A percentile compares a stretch with the other conserved stretches of the same genome.
These are phyloP conservation scores for Colletotrichum orbiculare DNA, from an alignment of 2,329 filamentous ascomycete genomes.

Conservation along the genomic window DNA sequence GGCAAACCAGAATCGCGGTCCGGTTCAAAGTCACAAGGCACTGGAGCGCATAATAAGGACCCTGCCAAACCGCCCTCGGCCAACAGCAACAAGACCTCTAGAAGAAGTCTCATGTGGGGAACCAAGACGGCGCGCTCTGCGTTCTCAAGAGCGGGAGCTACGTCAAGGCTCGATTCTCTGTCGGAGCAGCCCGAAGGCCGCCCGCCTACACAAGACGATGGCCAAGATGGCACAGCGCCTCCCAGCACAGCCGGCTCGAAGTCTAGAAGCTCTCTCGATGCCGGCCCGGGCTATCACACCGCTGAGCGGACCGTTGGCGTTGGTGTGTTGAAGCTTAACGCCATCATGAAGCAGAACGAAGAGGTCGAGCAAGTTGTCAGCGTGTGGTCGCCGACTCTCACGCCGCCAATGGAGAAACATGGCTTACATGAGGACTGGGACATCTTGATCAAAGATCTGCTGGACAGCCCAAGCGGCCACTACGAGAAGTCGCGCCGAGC, in stretches of 20 bases:
- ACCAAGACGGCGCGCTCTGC: constrained; percentile 62
- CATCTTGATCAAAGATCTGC: constrained; percentile 76
- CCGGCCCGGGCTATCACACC: constrained; percentile 51
- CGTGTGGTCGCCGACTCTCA: constrained; percentile 77
- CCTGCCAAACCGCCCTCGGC: constrained; percentile 54
- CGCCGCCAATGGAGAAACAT: constrained; percentile 65
- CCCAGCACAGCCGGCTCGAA: constrained; percentile 68
- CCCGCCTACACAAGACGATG: constrained; percentile 53
- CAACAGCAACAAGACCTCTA: constrained; percentile 57
- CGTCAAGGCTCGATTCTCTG: constrained; percentile 66
- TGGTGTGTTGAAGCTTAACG: constrained; percentile 80
- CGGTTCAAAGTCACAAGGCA: constrained; percentile 59
- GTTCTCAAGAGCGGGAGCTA: constrained; percentile 61
- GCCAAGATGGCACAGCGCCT: constrained; percentile 56
- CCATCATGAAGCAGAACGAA: constrained; percentile 76
- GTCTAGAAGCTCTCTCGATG: constrained; percentile 46
- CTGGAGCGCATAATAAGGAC: constrained; percentile 45
- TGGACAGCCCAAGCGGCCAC: constrained; percentile 77
- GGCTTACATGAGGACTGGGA: constrained; percentile 76
- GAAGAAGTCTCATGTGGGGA: constrained; percentile 72
- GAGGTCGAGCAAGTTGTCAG: constrained; percentile 81
- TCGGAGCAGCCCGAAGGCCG: constrained; percentile 54
- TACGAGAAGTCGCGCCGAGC: constrained; percentile 79
- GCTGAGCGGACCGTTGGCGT: constrained; percentile 79
- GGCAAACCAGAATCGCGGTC: constrained; percentile 64